These are phyloP conservation scores for Sequoiadendron giganteum DNA, from an alignment of 75 land plant species.

Conservation along the genomic window DNA sequence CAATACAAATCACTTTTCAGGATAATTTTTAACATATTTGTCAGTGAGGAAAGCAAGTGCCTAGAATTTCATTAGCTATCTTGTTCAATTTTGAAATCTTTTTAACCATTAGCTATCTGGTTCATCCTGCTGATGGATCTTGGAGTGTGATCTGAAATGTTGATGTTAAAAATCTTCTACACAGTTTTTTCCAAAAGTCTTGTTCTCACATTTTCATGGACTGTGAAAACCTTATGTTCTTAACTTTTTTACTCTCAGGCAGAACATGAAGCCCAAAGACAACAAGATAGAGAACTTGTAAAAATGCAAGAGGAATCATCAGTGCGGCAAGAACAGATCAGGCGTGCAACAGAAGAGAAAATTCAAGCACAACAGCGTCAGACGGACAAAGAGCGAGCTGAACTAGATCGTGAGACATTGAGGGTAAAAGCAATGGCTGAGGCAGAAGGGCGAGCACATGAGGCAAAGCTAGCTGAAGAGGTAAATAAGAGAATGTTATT, in stretches of 20 bases:
- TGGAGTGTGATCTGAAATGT: no score
- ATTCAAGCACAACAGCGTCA: conserved; percentile 88
- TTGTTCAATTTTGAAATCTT: background rate
- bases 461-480: conserved; percentile 83
- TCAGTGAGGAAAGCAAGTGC: background rate
- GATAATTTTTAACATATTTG: background rate
- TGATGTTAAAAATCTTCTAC: no score
- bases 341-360: conserved; percentile 84
- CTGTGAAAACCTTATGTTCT: no score
- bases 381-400: conserved; percentile 88
- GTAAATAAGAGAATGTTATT: conserved; percentile 80
- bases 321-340: conserved; percentile 74
- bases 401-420: conserved; percentile 88
- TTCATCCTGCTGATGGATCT: no score
- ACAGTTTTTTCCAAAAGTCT: no score
- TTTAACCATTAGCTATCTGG: background rate
- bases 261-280: conserved; percentile 89
- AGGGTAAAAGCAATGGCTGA: conserved; percentile 92
- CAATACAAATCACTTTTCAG: background rate
- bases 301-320: conserved; percentile 94
- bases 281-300: conserved; percentile 80
- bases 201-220: no score
- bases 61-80: background rate
- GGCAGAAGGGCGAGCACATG: conserved; percentile 91
- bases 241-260: conserved; percentile 36